These are phyloP conservation scores for Chrysanthemum seticuspe DNA, from an alignment of 129 eudicot species.

Conservation along the genomic window DNA sequence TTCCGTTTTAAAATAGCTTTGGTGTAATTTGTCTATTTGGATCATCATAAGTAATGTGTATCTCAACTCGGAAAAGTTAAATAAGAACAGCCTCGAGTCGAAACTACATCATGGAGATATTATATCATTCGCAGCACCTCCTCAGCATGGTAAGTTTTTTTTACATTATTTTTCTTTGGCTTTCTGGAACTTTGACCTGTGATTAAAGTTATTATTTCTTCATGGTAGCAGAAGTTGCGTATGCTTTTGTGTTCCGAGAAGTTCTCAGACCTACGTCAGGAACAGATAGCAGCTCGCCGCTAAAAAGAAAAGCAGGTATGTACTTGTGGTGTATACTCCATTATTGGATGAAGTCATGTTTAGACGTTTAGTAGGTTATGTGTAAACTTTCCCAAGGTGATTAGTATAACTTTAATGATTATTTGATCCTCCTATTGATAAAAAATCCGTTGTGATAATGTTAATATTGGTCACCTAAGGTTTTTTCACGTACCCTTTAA, in stretches of 20 bases:
- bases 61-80: conserved; percentile 73
- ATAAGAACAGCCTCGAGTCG: conserved; percentile 52
- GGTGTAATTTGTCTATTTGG: too few species aligned
- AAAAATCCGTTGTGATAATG: background rate
- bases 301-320: conserved; percentile 86
- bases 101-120: conserved; percentile 86
- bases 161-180: background rate
- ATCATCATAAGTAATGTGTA: too few species aligned
- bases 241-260: conserved; percentile 86
- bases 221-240: conserved; percentile 67
- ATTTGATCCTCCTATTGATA: background rate
- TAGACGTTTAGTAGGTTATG: conserved; percentile 11
- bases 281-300: conserved; percentile 35
- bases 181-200: background rate
- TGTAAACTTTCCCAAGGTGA: conserved; percentile 4
- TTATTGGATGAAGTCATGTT: conserved; percentile 7
- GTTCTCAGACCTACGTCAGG: conserved; percentile 47
- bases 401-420: background rate
- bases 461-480: too few species aligned
- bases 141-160: conserved; percentile 66
- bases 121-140: conserved; percentile 74
- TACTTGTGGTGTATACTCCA: background rate
- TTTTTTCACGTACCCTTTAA: too few species aligned
- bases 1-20: too few species aligned
- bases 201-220: conserved; percentile 2